A percentile compares a stretch with the other conserved stretches of the same genome.
These are phyloP conservation scores for Anthracocystis walkeri DNA, from an alignment of 1,284 basidiomycete species.

Conservation along the genomic window DNA sequence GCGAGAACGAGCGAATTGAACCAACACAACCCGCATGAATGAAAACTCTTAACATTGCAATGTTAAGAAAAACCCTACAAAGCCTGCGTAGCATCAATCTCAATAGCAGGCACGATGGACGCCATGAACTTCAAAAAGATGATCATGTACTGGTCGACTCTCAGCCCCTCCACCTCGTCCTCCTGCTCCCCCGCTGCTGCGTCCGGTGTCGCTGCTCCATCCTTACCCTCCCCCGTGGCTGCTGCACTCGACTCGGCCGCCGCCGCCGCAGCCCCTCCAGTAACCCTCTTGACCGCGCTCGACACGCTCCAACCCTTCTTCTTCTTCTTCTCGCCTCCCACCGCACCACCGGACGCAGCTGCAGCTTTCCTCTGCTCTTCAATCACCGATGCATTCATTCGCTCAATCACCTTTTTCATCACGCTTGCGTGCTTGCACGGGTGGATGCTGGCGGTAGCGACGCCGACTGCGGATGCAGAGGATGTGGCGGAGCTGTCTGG, in stretches of 20 bases:
- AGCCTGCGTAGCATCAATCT: slow-evolving; percentile 66
- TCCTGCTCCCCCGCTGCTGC: slow-evolving; percentile 12
- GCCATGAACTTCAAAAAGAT: slow-evolving; percentile 69
- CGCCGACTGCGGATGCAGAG: slow-evolving; percentile 24
- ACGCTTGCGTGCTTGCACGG: slow-evolving; percentile 99
- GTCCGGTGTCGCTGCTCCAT: not conserved
- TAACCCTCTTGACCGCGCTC: slow-evolving; percentile 78
- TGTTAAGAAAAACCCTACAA: slow-evolving; percentile 17
- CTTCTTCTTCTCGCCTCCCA: slow-evolving; percentile 74
- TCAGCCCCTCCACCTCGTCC: slow-evolving; percentile 54
- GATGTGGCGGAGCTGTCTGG: slow-evolving; percentile 32
- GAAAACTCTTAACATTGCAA: not conserved
- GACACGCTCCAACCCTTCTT: slow-evolving; percentile 80
- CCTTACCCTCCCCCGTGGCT: not conserved
- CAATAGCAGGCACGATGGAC: slow-evolving; percentile 67
- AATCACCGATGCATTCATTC: slow-evolving; percentile 81
- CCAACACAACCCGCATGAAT: not conserved
- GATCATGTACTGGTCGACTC: slow-evolving; percentile 68
- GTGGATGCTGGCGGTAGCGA: slow-evolving; percentile 79
- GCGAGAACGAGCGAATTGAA: slow-evolving; percentile 22
- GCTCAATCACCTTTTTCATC: slow-evolving; percentile 99
- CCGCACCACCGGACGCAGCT: slow-evolving; percentile 33
- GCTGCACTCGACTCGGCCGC: slow-evolving; percentile 11
- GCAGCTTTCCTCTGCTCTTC: slow-evolving; percentile 71
- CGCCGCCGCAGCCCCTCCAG: slow-evolving; percentile 70